Base-by-base conservation (phyloP, 306 rosid genomes). In the Corylus heterophylla region DNA sequence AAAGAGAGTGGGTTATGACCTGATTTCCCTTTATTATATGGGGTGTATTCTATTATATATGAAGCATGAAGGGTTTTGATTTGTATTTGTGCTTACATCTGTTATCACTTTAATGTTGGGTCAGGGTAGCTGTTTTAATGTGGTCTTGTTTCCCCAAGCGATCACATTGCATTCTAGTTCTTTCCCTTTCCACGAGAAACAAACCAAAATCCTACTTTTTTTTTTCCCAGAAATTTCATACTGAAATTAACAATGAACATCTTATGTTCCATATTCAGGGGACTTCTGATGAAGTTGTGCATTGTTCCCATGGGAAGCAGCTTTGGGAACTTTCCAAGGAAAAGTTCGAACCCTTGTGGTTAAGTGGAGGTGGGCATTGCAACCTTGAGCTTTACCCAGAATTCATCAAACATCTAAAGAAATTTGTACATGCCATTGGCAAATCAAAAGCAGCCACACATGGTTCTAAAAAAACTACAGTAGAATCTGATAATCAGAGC, bases 341-440 rank as follows among this genome's bases (percentile, higher is more conserved):
- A 80, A 94, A 92, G 81, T 91, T 87, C 29, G 98, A 94, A 73
- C 97, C 98, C 20, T 83, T 94, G 18, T 94, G 98, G 98, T 78
- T 94, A 83, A 92, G 89, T 84, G 97, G 97, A 78, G 98, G 97
- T 69, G 97, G 98, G 22, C 98, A 92, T 75, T 79, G 89, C 86
- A 94, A 94, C 84, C 97, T 94, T 58, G 98, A 94, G 92, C 92
- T 92, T 52, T 94, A 89, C 89, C 92, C 93, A 39, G 97, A 92
- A 75, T 94, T 92, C 87, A 91, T 94, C 75, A 94, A 85, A 88
- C 97, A 94, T 52, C 93, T 92, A 75, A 92, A 94, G 97, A 94
- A 92, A 88, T 94, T 88, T 87, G 97, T 94, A 88, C 97, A 89
- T 81, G 81, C 93, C 67, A 77, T 92, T 62, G 89, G 92, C 45